Evolutionary conservation across 192 early-diverging fungal genomes (phyloP), one percentile per base, ranked within the genome.

Genomic region (Coemansia sp.): DNA sequence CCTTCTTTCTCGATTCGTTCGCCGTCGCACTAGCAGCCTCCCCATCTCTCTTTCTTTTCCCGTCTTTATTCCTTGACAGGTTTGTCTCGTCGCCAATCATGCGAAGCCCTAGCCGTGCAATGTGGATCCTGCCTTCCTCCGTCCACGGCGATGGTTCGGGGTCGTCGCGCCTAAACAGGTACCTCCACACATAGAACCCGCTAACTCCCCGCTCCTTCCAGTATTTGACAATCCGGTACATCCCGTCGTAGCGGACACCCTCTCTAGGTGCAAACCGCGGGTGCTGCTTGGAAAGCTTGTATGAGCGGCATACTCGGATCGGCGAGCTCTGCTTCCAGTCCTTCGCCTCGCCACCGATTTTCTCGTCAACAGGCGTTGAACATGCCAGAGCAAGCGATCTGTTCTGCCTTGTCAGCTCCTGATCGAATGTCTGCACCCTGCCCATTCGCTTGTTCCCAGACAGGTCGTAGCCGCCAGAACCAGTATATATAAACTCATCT

Each of bases 171-270:
- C 87, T 73, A 72, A 90, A 85, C 10, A 79, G 59, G 53, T 74
- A 90, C 34, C 87, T 75, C 88, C 88, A 90, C n/a, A 88, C 77
- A 34, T 62, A 62, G 66, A 73, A 79, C 13, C 84, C 84, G 11
- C 64, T 63, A 17, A 71, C 59, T 1, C 79, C 82, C 71, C 61
- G 78, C 45, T 87, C 73, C 15, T 65, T 75, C 87, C 87, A 89
- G 69, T 89, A 88, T 59, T 81, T 83, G 14, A 86, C 88, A 9
- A 90, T 19, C 11, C 87, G 87, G 67, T 90, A 89, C 25, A 89
- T 25, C 2, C 88, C 89, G 70, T 90, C 88, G 61, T 90, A 89
- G 15, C 89, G 82, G 20, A 83, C 74, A 0, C 89, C 86, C 33
- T 76, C 73, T 0, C 42, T 46, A 1, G 87, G 87, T 2, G 86